Conservation (phyloP, 108 stramenopile species). For the Chaetoceros tenuissimus region DNA sequence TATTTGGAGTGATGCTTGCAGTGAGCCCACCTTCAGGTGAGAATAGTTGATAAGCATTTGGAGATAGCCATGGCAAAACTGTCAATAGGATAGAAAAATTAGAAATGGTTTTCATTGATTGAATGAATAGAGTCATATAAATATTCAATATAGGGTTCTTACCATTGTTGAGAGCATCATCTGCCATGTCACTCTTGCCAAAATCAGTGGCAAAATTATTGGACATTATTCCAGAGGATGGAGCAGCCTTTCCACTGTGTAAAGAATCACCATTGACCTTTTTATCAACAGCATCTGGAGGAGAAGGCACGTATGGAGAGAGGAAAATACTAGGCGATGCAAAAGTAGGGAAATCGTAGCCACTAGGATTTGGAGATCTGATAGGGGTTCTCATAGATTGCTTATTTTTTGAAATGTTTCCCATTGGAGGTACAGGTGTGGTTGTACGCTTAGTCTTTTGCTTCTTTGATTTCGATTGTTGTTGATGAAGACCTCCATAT, state of each 20-base stretch:
- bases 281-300: background rate
- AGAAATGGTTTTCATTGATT: background rate
- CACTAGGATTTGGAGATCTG: background rate
- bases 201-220: slow-evolving; percentile 82
- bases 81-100: slow-evolving; percentile 2
- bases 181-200: slow-evolving; percentile 41
- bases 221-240: slow-evolving; percentile 40
- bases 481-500: background rate
- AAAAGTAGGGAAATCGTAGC: background rate
- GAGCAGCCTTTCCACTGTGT: background rate
- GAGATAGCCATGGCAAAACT: slow-evolving; percentile 77
- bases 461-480: background rate
- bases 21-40: slow-evolving; percentile 61
- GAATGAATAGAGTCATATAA: background rate
- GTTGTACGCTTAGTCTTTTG: background rate
- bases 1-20: slow-evolving; percentile 54
- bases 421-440: background rate
- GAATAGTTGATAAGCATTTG: slow-evolving; percentile 65
- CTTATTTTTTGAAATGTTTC: background rate
- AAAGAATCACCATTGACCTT: background rate
- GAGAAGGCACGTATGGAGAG: background rate
- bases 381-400: background rate
- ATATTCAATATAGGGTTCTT: slow-evolving; percentile 5
- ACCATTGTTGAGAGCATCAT: slow-evolving; percentile 50
- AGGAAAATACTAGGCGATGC: background rate